Base-by-base conservation (phyloP, 495 filamentous ascomycete species). In the Xanthoparmelia taractica region DNA sequence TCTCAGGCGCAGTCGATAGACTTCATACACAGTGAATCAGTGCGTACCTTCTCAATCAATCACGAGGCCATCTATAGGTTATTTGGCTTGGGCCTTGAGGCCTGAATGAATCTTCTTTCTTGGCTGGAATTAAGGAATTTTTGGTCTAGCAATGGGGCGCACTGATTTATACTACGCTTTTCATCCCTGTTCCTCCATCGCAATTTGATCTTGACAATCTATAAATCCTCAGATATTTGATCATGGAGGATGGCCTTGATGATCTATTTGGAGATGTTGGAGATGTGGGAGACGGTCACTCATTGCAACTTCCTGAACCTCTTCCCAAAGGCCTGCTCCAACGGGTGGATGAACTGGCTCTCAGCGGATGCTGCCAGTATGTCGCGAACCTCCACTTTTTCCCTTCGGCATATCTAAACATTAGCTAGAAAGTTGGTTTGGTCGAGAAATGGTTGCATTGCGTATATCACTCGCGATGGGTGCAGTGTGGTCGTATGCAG, bases 401-500 rank as follows among this genome's bases (percentile, higher is more conserved):
- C 18, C n/a, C 57, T 29, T 58, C n/a, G 20, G 43, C 64, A 50
- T 65, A 11, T 61, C 71, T 72, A 65, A 77, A 54, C 40, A 25
- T 38, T 60, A 27, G 10, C 18, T 68, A 96, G 91, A 67, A 87
- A 82, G 65, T 82, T 97, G 59, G 87, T 87, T 57, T 97, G 95
- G 95, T 96, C 94, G 23, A 90, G 87, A 62, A 78, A 85, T 70
- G 94, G 94, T 61, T 91, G 85, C 68, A 89, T 97, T 72, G 93
- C 93, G 36, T 86, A 86, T 61, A 87, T 97, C 67, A 82, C 85
- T 29, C 73, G 81, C n/a, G 84, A 89, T 72, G 86, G 87, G 29
- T 79, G 79, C 29, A 78, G 77, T 8, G 77, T 97, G 37, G 83
- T 86, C 64, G 76, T 95, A 17, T 83, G 86, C 57, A 85, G 89